Evolutionary conservation across 1,284 basidiomycete species (phyloP), one percentile per base, ranked within the genome.

Genomic region (Malassezia globosa): DNA sequence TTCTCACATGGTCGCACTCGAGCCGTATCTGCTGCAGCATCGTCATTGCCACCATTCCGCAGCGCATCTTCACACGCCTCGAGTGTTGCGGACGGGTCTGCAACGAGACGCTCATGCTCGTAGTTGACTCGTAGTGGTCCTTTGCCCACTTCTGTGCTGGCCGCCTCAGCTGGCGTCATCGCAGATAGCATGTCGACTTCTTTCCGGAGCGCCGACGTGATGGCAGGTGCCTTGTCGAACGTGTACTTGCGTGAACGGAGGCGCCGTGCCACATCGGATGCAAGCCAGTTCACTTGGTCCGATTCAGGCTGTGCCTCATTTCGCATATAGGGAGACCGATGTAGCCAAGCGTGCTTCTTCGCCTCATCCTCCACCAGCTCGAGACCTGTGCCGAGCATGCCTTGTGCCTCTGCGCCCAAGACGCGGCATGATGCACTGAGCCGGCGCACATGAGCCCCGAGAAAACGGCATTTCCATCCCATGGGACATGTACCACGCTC

Each of bases 401-500:
- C 51, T 27, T 29, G 26, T 5, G 18, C 36, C 24, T 43, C 51
- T 8, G 25, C 49, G 10, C 37, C 31, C 10, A 29, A n/a, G 7
- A 38, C 43, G 11, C 23, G 29, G 1, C 33, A 41, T 7, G 61
- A 65, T 6, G 55, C 18, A 16, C 56, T 55, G 7, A 62, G 52
- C 22, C 58, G 33, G 4, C 39, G 40, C 2, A 68, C 60, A 37
- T 96, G 92, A 0, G 79, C 82, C 10, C 84, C 83, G 3, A 94
- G 78, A 73, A 85, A 94, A 1, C 92, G 81, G 69, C 92, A 97
- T 72, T 87, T 85, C 74, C 86, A 83, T 4, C 87, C 92, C 56
- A 80, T 81, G 43, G 82, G 81, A 73, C 90, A 96, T 64, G 82
- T 79, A 0, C 90, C 90, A 5, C 78, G 77, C 55, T 81, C 80